These are phyloP conservation scores for Agrocybe pediades DNA, from an alignment of 768 basidiomycete genomes.

Conservation along the genomic window DNA sequence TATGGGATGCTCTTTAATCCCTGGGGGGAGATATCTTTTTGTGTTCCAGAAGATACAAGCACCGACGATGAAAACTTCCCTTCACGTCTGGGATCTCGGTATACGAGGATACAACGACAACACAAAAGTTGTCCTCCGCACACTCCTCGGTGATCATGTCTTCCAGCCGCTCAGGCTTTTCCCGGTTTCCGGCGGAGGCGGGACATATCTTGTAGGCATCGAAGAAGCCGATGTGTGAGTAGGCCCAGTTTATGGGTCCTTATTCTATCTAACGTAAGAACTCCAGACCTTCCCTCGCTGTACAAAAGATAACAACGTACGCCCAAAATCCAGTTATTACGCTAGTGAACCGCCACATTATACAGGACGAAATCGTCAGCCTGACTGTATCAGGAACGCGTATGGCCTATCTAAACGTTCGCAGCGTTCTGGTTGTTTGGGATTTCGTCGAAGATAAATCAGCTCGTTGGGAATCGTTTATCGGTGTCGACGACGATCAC, in stretches of 20 bases:
- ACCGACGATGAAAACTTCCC: neutral
- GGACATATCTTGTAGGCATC: neutral
- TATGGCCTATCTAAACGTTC: neutral
- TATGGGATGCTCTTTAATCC: neutral
- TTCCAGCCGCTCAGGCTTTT: neutral
- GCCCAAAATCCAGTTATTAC: neutral
- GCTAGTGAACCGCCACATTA: neutral
- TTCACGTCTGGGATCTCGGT: conserved; percentile 11
- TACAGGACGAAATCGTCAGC: neutral
- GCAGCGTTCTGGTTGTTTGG: neutral
- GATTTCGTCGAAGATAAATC: neutral
- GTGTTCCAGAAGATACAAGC: neutral
- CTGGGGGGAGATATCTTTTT: conserved; percentile 2
- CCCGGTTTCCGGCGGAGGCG: neutral
- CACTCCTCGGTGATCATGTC: neutral
- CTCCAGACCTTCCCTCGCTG: neutral
- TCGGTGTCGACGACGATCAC: neutral
- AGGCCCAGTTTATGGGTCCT: neutral
- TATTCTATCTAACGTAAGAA: too few relatives aligned
- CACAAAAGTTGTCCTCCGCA: neutral
- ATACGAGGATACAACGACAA: neutral
- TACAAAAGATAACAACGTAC: neutral
- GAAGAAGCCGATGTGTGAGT: neutral
- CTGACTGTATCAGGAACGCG: neutral
- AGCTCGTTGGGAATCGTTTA: neutral